A percentile compares a stretch with the other conserved stretches of the same genome.
Evolutionary conservation across 75 land plant species (phyloP).

Genomic region (Larix kaempferi): DNA sequence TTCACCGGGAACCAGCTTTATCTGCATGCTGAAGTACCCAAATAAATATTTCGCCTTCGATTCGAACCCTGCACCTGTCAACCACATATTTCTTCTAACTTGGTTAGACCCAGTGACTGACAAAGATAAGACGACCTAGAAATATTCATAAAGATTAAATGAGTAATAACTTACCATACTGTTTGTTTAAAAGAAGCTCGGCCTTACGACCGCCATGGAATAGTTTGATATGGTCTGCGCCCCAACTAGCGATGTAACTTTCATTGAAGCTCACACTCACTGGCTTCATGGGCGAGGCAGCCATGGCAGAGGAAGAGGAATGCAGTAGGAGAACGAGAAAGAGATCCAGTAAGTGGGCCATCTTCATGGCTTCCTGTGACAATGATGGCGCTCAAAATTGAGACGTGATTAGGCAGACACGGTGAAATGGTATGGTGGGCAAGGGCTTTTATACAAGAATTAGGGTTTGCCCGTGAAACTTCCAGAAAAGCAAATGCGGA

Average conservation of each 20-base stretch:
- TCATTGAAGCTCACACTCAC: neutral
- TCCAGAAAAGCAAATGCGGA: no score
- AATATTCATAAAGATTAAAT: neutral
- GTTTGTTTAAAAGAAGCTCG: neutral
- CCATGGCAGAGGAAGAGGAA: neutral
- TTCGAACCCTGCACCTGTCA: conserved; percentile 20
- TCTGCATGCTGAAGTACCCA: conserved; percentile 19
- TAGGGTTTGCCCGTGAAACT: no score
- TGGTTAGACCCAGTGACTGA: no score
- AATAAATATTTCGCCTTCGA: conserved; percentile 13
- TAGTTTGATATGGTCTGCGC: neutral
- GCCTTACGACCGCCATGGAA: neutral
- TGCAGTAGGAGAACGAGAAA: neutral
- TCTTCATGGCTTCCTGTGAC: neutral
- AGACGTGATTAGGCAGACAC: no score
- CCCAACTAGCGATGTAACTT: neutral
- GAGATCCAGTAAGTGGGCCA: neutral
- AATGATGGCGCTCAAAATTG: no score
- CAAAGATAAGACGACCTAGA: no score
- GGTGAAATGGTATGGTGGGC: no score
- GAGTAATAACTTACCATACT: neutral
- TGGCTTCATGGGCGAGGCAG: neutral
- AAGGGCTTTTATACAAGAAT: no score
- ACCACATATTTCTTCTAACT: neutral
- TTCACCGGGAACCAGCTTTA: conserved; percentile 17